Base-by-base conservation (phyloP, 345 rosid genomes). In the Erodium maritimum region DNA sequence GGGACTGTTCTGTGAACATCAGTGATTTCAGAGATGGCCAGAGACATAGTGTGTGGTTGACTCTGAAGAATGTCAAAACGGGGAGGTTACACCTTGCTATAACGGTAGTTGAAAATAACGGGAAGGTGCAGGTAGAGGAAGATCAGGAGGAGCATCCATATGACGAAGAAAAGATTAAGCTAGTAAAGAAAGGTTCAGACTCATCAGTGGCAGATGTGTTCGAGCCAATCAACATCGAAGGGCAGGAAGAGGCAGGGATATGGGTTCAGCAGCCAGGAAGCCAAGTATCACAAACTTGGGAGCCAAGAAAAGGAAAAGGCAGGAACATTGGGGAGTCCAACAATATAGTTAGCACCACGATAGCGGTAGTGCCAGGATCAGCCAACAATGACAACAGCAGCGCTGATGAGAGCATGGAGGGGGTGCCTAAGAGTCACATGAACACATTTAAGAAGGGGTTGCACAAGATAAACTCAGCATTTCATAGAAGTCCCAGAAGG, bases 211-310 rank as follows among this genome's bases (percentile, higher is more conserved):
- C 50, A 13, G 99, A 87, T 69, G 77, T 69, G 73, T 73, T 83
- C 58, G 95, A 89, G 61, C 91, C 97, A 13, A 79, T 93, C 51
- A 81, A 83, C 61, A 65, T 93, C 52, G 91, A 80, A 66, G 99
- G 99, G 64, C 91, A 79, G 77, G 48, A 67, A 45, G 76, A 73
- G 67, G 77, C 88, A 12, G 99, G 95, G 24, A 29, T 89, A 20
- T 93, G 96, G 99, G 72, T 85, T 29, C 85, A 84, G 73, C 90
- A 76, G 63, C 98, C 96, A 1, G 96, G 98, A 69, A 79, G 74
- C 34, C 90, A 85, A 65, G 82, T 80, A 56, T 70, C 79, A 19
- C 93, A 79, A 68, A 80, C 67, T 61, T 88, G 95, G 98, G 84
- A 84, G 66, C 96, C 95, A 17, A 79, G 94, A 62, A 91, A 83